Percentiles rank a stretch among this genome's conserved stretches.
These are phyloP conservation scores for Fomitopsis serialis DNA, from an alignment of 768 basidiomycete species.

Conservation along the genomic window DNA sequence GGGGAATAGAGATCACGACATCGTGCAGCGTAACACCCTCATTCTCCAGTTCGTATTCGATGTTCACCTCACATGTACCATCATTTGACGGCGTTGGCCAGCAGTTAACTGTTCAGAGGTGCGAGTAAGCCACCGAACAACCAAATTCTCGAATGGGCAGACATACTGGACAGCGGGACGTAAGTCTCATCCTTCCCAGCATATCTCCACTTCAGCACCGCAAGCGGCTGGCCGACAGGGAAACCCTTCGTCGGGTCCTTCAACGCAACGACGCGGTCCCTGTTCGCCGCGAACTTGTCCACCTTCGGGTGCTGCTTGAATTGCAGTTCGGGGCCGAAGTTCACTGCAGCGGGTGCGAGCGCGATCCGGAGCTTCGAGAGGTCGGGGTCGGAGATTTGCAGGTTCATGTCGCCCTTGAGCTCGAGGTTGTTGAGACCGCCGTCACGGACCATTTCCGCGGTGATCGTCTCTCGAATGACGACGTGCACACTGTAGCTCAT, in stretches of 20 bases:
- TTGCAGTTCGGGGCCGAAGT: slow-evolving; percentile 69
- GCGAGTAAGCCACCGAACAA: not conserved
- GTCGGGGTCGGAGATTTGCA: slow-evolving; percentile 76
- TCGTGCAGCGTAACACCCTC: slow-evolving; percentile 76
- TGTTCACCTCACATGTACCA: slow-evolving; percentile 90
- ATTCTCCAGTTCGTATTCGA: slow-evolving; percentile 96
- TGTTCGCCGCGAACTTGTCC: slow-evolving; percentile 71
- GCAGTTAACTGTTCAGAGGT: slow-evolving; percentile 68
- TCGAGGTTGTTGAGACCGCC: slow-evolving; percentile 90
- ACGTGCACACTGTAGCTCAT: slow-evolving; percentile 69
- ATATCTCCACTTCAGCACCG: slow-evolving; percentile 92
- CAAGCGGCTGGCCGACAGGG: slow-evolving; percentile 82
- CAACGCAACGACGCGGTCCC: slow-evolving; percentile 66
- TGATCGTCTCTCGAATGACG: slow-evolving; percentile 77
- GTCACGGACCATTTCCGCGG: slow-evolving; percentile 78
- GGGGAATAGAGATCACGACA: slow-evolving; percentile 84
- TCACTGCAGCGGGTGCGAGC: slow-evolving; percentile 49
- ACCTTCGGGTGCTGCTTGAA: slow-evolving; percentile 98
- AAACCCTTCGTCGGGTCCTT: slow-evolving; percentile 82
- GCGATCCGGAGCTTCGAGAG: slow-evolving; percentile 65
- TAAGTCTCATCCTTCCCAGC: slow-evolving; percentile 86
- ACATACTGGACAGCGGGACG: slow-evolving; percentile 86
- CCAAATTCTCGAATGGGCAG: not conserved
- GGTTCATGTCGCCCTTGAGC: slow-evolving; percentile 91
- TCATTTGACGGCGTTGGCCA: slow-evolving; percentile 94